A percentile compares a stretch with the other conserved stretches of the same genome.
phyloP scores from a whole-genome alignment of 768 basidiomycete genomes.

The Panaeolus cyanescens region DNA sequence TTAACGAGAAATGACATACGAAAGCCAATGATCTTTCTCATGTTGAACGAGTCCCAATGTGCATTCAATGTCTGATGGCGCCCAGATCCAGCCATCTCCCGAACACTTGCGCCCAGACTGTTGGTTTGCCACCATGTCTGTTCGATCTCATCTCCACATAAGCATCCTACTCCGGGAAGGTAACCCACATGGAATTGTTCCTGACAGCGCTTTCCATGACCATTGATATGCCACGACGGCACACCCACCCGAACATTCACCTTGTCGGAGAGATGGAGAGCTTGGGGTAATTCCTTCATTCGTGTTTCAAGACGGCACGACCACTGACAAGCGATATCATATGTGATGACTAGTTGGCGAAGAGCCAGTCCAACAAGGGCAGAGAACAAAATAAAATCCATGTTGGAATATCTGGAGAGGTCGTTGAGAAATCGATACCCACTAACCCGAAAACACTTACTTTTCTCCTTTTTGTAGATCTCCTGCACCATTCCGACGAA shows the following conservation, averaged over 20 bases:
- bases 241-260: background rate
- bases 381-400: constrained; percentile 13
- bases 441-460: background rate
- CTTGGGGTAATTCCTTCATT: background rate
- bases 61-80: background rate
- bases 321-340: no score
- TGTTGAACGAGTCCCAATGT: background rate
- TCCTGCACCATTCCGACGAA: constrained; percentile 1
- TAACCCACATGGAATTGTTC: background rate
- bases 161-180: background rate
- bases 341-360: constrained; percentile 5
- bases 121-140: background rate
- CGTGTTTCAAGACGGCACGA: background rate
- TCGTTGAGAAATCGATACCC: background rate
- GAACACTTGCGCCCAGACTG: background rate
- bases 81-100: background rate
- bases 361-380: constrained; percentile 6
- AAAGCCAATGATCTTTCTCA: background rate
- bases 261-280: background rate
- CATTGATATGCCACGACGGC: background rate
- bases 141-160: background rate
- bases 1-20: background rate
- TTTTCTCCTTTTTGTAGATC: background rate
- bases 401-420: constrained; percentile 18
- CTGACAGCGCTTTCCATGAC: background rate